Evolutionary conservation across 768 basidiomycete genomes (phyloP).

Genomic region (Hygrophorus russula): DNA sequence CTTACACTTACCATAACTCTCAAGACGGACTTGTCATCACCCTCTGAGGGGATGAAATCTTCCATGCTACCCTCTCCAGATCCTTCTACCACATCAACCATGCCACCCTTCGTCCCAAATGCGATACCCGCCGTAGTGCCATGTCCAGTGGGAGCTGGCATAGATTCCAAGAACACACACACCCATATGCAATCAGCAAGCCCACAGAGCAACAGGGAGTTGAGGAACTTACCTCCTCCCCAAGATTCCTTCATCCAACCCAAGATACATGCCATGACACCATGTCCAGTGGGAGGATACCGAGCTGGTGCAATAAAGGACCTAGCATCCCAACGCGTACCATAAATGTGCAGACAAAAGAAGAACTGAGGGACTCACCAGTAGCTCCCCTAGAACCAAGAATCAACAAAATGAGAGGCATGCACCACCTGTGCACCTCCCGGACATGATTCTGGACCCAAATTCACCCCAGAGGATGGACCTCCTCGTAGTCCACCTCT

Average conservation of each 20-base stretch:
- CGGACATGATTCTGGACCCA: too few species aligned
- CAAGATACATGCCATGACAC: too few species aligned
- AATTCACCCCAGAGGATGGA: neutral
- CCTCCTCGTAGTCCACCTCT: neutral
- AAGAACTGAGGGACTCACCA: too few species aligned
- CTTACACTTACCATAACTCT: neutral
- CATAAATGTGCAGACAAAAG: too few species aligned
- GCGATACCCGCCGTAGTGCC: neutral
- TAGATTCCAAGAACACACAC: too few species aligned
- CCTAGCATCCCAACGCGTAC: too few species aligned
- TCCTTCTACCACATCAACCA: neutral
- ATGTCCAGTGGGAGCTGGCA: neutral
- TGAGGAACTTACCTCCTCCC: too few species aligned
- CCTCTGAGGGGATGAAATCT: neutral
- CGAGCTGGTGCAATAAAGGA: too few species aligned
- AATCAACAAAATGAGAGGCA: neutral
- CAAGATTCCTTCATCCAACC: too few species aligned
- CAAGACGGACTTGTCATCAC: neutral
- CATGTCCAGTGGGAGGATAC: too few species aligned
- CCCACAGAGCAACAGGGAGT: too few species aligned
- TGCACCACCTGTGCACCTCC: neutral
- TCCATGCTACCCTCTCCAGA: neutral
- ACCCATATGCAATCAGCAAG: neutral
- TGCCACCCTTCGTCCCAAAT: neutral
- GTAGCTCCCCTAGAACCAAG: too few species aligned